Evolutionary conservation across 805 yeast species (phyloP), one percentile per base, ranked within the genome.

Genomic region (Candida nanaspora): DNA sequence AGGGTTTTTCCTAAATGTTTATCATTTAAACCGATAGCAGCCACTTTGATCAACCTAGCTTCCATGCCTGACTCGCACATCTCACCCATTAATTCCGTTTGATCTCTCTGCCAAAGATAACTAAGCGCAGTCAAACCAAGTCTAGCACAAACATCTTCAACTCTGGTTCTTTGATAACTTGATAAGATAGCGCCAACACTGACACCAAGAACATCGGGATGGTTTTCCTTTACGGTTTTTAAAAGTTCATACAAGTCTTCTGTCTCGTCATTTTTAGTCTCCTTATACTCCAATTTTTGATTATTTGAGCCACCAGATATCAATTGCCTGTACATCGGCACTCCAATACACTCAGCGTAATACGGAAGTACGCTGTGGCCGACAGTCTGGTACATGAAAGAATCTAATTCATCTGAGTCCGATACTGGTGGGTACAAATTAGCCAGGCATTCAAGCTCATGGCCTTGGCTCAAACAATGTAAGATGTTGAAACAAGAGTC

Each of bases 351-450:
- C 44, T 80, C 70, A 3, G 74, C 65, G 53, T 89, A 86, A 40
- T 66, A 60, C 0, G 74, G 70, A 2, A 93, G 69, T 3, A 84
- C 76, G 46, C 83, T 86, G 59, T 85, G 93, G 0, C 98, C 98
- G 7, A 93, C 98, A 0, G 98, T 93, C 62, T 93, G 98, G 61
- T 86, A 93, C 98, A 93, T 93, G 56, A 82, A 91, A 40, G 96
- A 86, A 58, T 93, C 97, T 40, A 93, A 64, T 59, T 93, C 98
- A 40, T 62, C 65, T 49, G 79, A 82, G 19, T 44, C 54, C 18
- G 51, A 41, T 63, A 19, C 40, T 9, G 49, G 68, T 1, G 96
- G 96, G 52, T 78, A 77, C 45, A 93, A 61, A 53, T 93, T 93
- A 0, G 88, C 98, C 36, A 91, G 61, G 1, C 96, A 96, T 0